Percentiles rank a stretch among this genome's conserved stretches.
Evolutionary conservation across 495 filamentous ascomycete species (phyloP).

Genomic region (Staphylotrichum longicolle): DNA sequence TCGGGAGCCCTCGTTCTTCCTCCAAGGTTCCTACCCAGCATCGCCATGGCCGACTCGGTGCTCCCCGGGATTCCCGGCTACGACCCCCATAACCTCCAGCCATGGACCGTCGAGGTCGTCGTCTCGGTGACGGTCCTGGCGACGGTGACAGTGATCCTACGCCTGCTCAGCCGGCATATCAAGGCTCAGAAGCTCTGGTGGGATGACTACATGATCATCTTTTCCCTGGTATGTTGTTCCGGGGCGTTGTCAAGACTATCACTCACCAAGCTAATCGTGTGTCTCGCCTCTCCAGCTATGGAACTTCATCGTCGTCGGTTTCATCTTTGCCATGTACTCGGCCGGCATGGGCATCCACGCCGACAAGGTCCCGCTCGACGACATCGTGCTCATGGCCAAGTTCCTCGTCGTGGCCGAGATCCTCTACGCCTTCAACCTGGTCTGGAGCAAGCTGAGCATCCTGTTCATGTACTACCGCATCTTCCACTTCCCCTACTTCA

Average conservation of each 20-base stretch:
- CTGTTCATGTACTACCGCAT: conserved; percentile 21
- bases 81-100: conserved; percentile 17
- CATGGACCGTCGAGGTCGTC: conserved; percentile 17
- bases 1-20: no score
- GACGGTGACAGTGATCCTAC: not conserved
- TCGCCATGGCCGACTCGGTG: conserved; percentile 6
- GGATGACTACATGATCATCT: conserved; percentile 20
- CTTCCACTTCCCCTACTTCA: conserved; percentile 19
- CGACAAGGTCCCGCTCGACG: conserved; percentile 13
- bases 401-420: conserved; percentile 17
- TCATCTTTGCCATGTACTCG: conserved; percentile 19
- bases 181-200: conserved; percentile 19
- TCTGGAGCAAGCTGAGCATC: conserved; percentile 16
- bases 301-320: conserved; percentile 17
- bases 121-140: conserved; percentile 12
- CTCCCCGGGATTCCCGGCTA: conserved; percentile 12
- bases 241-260: not conserved
- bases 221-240: conserved; percentile 12
- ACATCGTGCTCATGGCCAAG: conserved; percentile 19
- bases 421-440: conserved; percentile 16
- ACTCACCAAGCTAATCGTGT: not conserved
- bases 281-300: not conserved
- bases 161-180: conserved; percentile 8
- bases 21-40: no score
- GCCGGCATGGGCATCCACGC: conserved; percentile 21